Evolutionary conservation across 305 asterid species (phyloP), one percentile per base, ranked within the genome.

Genomic region (Solanum hybrid): DNA sequence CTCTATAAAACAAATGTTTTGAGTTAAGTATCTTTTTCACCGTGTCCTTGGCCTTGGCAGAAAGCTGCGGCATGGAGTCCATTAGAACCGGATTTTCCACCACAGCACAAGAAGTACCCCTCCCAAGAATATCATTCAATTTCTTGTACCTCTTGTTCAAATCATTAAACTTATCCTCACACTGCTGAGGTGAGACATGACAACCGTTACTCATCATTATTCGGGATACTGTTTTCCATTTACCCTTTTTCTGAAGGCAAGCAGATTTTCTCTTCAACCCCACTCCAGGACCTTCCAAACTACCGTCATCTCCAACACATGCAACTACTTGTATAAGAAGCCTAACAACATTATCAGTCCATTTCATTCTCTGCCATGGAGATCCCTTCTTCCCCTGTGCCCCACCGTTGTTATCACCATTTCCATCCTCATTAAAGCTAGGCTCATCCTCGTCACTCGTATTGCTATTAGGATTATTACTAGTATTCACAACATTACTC

Each of bases 71-170:
- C 93, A 92, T 86, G 35, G 90, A 87, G 67, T 90, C 92, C 90
- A 92, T 90, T 13, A 91, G 78, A 87, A 24, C 86, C 8, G 94
- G 94, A 46, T 91, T 91, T 89, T 91, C 94, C 18, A 92, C 93
- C 57, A 92, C 92, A 78, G 89, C 89, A 71, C 93, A 92, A n/a
- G 91, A 90, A 76, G 90, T 89, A 64, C 90, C 94, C 57, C 93
- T 91, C 67, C 94, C 93, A 31, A 92, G 94, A 46, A 92, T 92
- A 81, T 92, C 94, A 83, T 92, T 91, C 89, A 92, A 87, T 85
- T 92, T 92, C 90, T 92, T 92, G 83, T 92, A 92, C 90, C 94
- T 91, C 89, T 92, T 92, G 87, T 92, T 92, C 86, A 92, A 89
- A 90, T 92, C 93, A 84, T 92, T 92, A 71, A 92, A 92, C 89